Evolutionary conservation across 768 basidiomycete genomes (phyloP).

Genomic region (Phallus indusiatus): DNA sequence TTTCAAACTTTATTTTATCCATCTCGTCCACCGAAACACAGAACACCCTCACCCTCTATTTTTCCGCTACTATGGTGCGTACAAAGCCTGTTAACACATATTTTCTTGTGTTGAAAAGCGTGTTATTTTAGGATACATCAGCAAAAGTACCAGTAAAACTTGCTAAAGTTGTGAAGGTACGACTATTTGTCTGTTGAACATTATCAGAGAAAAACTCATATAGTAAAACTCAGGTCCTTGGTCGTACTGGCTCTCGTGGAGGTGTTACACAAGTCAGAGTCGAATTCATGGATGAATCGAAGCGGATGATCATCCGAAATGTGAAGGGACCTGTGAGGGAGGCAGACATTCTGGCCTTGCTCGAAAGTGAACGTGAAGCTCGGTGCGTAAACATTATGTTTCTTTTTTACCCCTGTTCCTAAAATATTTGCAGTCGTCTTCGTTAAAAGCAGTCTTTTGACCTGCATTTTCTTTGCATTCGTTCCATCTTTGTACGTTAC

Average conservation of each 20-base stretch:
- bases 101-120: neutral
- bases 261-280: constrained; percentile 99
- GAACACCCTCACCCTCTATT: neutral
- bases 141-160: constrained; percentile 93
- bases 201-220: neutral
- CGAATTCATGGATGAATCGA: constrained; percentile 97
- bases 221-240: constrained; percentile 63
- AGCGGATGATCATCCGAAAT: constrained; percentile 95
- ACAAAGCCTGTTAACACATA: neutral
- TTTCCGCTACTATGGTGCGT: neutral
- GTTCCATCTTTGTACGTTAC: neutral
- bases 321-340: constrained; percentile 97
- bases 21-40: neutral
- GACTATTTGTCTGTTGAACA: constrained; percentile 5
- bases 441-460: constrained; percentile 16
- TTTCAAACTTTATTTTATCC: neutral
- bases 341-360: constrained; percentile 90
- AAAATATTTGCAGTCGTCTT: constrained; percentile 20
- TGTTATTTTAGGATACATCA: constrained; percentile 48
- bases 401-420: neutral
- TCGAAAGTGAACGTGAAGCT: constrained; percentile 99
- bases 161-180: constrained; percentile 93
- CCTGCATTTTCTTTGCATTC: neutral
- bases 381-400: constrained; percentile 53
- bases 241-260: constrained; percentile 96